These are phyloP conservation scores for Plasmodium chabaudi DNA, from an alignment of 169 alveolate genomes.

Conservation along the genomic window DNA sequence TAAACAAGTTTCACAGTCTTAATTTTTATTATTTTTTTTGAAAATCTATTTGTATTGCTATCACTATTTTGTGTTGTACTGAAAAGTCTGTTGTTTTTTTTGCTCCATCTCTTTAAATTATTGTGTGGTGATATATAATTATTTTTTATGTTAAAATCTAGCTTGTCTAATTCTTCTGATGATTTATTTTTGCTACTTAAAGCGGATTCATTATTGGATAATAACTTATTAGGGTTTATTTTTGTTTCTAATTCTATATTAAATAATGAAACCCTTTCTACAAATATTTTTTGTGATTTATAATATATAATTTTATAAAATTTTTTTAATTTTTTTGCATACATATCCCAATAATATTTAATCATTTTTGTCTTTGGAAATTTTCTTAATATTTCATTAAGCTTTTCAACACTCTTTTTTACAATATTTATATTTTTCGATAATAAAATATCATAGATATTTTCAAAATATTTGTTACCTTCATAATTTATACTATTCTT, in stretches of 20 bases:
- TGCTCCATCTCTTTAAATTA: background rate
- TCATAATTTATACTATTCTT: background rate
- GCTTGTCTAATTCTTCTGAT: background rate
- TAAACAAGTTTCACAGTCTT: background rate
- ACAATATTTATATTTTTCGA: constrained; percentile 40
- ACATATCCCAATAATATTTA: constrained; percentile 62
- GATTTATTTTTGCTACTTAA: background rate
- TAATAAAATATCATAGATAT: constrained; percentile 61
- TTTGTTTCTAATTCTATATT: background rate
- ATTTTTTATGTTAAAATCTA: background rate
- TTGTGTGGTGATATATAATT: background rate
- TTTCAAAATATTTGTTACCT: constrained; percentile 17
- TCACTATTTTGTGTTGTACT: background rate
- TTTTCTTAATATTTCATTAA: constrained; percentile 26
- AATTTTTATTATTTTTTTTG: background rate
- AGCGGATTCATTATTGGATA: background rate
- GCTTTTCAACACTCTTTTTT: constrained; percentile 23
- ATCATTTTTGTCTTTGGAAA: constrained; percentile 8
- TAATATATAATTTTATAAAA: constrained; percentile 37
- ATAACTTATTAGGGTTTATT: background rate
- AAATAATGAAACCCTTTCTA: constrained; percentile 26
- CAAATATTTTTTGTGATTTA: constrained; percentile 22
- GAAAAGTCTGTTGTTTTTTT: background rate
- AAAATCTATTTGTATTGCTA: background rate
- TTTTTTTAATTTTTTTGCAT: constrained; percentile 27